Evolutionary conservation across 2,329 filamentous ascomycete species (phyloP).

Genomic region (Botrytis squamosa): DNA sequence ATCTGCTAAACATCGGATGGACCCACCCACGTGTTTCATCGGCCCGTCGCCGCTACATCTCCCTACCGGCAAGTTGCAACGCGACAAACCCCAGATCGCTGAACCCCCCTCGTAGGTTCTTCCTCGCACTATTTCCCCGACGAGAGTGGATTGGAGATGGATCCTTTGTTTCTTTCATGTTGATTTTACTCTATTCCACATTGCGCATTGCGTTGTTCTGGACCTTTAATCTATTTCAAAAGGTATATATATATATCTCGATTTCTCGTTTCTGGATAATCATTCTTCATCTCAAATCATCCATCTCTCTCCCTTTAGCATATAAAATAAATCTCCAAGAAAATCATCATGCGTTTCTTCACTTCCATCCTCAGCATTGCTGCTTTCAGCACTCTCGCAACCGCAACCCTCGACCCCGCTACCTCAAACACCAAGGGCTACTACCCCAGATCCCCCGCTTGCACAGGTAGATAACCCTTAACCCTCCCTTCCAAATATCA

Average conservation of each 20-base stretch:
- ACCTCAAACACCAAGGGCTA: conserved; percentile 13
- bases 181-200: background rate
- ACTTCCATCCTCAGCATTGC: conserved; percentile 7
- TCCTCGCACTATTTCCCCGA: background rate
- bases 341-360: conserved; percentile 14
- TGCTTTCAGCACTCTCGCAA: conserved; percentile 4
- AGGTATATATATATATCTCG: conserved; percentile 10
- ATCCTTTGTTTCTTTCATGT: background rate
- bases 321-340: background rate
- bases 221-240: background rate
- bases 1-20: background rate
- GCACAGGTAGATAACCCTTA: background rate
- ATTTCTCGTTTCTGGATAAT: background rate
- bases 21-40: background rate
- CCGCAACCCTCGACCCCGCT: conserved; percentile 10
- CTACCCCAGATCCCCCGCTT: background rate
- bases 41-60: no score
- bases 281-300: background rate
- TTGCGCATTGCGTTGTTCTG: background rate
- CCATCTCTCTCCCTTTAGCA: background rate
- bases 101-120: background rate
- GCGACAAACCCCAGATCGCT: conserved; percentile 2
- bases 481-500: no score
- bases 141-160: background rate
- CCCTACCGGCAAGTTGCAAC: background rate